phyloP scores from a whole-genome alignment of 345 rosid species.

The Angophora floribunda region DNA sequence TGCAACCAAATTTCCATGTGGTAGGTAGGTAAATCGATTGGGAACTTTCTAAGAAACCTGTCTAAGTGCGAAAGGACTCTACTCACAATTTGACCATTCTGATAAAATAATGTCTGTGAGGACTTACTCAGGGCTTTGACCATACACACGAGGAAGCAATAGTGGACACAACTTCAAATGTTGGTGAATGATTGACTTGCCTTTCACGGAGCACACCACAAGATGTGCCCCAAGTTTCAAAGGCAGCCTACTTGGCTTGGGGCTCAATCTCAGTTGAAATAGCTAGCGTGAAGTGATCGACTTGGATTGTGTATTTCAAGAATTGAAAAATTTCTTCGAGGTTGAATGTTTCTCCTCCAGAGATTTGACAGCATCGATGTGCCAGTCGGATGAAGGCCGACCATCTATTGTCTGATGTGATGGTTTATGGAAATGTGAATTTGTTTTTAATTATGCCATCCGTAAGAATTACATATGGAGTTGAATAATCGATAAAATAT shows the following conservation, averaged over 20 bases:
- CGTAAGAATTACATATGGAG: too few relatives aligned
- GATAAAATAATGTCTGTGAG: not conserved
- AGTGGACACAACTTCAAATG: not conserved
- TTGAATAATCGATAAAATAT: not conserved
- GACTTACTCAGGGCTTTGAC: not conserved
- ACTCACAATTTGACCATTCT: not conserved
- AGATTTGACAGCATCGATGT: not conserved
- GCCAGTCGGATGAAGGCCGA: not conserved
- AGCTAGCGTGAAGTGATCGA: not conserved
- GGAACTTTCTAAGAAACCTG: not conserved
- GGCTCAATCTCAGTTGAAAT: not conserved
- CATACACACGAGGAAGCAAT: not conserved
- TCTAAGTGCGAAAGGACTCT: not conserved
- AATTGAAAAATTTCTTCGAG: not conserved
- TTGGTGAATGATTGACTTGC: not conserved
- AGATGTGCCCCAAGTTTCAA: not conserved
- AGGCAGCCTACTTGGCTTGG: not conserved
- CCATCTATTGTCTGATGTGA: not conserved
- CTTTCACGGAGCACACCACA: not conserved
- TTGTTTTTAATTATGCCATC: not conserved
- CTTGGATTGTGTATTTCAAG: not conserved
- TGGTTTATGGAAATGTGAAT: not conserved
- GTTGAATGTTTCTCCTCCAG: not conserved
- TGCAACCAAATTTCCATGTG: not conserved
- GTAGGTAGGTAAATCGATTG: not conserved